Percentiles rank a stretch among this genome's conserved stretches.
Evolutionary conservation across 306 rosid genomes (phyloP).

Genomic region (Senna tora): DNA sequence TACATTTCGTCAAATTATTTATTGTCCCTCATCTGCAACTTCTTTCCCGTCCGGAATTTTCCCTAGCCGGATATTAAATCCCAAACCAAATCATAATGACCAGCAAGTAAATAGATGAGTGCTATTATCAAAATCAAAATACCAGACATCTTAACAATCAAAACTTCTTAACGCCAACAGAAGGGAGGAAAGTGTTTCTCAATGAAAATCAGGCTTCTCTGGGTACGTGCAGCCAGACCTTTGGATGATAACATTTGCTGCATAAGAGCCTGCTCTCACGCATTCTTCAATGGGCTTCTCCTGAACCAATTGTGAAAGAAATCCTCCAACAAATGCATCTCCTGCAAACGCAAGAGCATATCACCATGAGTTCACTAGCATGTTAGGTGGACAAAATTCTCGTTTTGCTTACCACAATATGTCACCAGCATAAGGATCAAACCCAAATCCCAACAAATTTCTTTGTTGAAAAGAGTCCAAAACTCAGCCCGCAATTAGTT

Average conservation of each 20-base stretch:
- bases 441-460: neutral
- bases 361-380: slow-evolving; percentile 4
- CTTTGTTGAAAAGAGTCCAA: neutral
- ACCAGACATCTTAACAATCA: slow-evolving; percentile 34
- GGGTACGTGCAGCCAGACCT: slow-evolving; percentile 97
- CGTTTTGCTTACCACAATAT: neutral
- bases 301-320: slow-evolving; percentile 78
- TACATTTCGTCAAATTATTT: slow-evolving; percentile 25
- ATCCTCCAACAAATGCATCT: slow-evolving; percentile 97
- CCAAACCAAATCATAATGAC: slow-evolving; percentile 28
- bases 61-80: slow-evolving; percentile 17
- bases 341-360: slow-evolving; percentile 54
- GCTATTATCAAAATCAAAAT: neutral
- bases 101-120: neutral
- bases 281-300: slow-evolving; percentile 79
- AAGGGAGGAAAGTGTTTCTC: slow-evolving; percentile 26
- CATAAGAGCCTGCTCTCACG: slow-evolving; percentile 85
- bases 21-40: slow-evolving; percentile 14
- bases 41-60: slow-evolving; percentile 12
- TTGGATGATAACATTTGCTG: slow-evolving; percentile 86
- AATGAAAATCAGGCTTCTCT: slow-evolving; percentile 79
- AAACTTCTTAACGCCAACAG: slow-evolving; percentile 17
- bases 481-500: neutral
- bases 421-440: neutral
- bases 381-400: slow-evolving; percentile 9